Evolutionary conservation across 1,139 yeast genomes (phyloP).

Genomic region (Arxiozyma telluris): DNA sequence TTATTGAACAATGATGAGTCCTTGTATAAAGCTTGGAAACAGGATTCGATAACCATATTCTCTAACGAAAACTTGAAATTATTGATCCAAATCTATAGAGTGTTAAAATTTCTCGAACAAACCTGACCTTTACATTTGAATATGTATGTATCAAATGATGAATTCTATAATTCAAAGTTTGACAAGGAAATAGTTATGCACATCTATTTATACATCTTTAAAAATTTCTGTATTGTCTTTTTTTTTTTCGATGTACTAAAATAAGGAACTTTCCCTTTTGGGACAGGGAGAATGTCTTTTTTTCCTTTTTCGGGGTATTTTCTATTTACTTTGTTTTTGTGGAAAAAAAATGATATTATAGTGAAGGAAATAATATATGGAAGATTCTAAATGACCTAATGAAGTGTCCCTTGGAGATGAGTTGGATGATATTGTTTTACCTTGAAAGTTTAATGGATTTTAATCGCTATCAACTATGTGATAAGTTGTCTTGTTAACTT

Average conservation of each 20-base stretch:
- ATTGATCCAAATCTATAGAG: not conserved
- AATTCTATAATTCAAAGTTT: not conserved
- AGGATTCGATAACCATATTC: not conserved
- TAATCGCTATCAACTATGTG: not conserved
- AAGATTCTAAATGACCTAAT: not conserved
- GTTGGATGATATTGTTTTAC: too few species aligned
- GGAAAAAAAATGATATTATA: not conserved
- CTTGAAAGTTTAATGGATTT: not conserved
- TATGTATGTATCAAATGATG: not conserved
- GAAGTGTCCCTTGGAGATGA: not conserved
- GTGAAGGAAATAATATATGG: not conserved
- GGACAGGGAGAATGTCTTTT: too few species aligned
- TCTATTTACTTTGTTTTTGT: too few species aligned
- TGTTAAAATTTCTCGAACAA: not conserved
- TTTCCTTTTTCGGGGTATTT: not conserved
- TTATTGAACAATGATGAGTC: not conserved
- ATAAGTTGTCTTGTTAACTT: not conserved
- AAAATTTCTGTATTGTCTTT: too few species aligned
- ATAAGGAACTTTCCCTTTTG: too few species aligned
- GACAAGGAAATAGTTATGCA: not conserved
- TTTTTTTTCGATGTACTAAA: too few species aligned
- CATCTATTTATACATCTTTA: too few species aligned
- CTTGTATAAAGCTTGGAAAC: conserved; percentile 1
- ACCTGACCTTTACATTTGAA: not conserved
- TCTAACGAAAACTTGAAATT: not conserved